phyloP scores from a whole-genome alignment of 2,329 filamentous ascomycete genomes.

The Elsinoe fawcettii region DNA sequence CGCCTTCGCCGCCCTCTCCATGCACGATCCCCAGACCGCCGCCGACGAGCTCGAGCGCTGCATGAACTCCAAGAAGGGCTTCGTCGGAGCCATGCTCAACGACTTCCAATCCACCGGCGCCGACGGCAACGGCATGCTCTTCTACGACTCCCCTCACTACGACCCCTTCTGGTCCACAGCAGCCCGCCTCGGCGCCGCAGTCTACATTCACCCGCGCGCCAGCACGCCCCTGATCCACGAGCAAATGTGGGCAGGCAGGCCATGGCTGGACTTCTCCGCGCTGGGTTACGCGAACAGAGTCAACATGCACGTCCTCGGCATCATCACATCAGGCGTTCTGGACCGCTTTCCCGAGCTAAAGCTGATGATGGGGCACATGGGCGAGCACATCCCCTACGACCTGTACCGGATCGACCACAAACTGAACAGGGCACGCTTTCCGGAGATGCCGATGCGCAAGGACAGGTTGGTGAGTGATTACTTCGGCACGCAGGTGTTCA shows the following conservation, averaged over 20 bases:
- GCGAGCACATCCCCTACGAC: slow-evolving; percentile 52
- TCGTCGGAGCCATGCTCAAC: slow-evolving; percentile 32
- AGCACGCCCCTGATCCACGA: slow-evolving; percentile 29
- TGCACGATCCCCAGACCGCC: slow-evolving; percentile 26
- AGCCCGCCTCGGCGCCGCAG: slow-evolving; percentile 41
- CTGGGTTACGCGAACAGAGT: slow-evolving; percentile 47
- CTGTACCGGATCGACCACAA: slow-evolving; percentile 38
- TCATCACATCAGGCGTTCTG: slow-evolving; percentile 49
- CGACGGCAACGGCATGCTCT: slow-evolving; percentile 23
- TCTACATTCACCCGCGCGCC: slow-evolving; percentile 44
- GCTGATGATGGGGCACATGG: slow-evolving; percentile 50
- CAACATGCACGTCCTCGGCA: slow-evolving; percentile 42
- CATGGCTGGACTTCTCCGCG: slow-evolving; percentile 36
- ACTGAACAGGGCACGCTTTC: slow-evolving; percentile 7
- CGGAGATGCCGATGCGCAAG: slow-evolving; percentile 23
- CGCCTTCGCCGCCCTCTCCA: slow-evolving; percentile 30
- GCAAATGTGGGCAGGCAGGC: slow-evolving; percentile 34
- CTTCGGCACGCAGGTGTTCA: slow-evolving; percentile 32
- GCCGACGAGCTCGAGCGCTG: slow-evolving; percentile 29
- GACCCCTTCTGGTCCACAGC: slow-evolving; percentile 26
- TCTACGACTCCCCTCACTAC: slow-evolving; percentile 28
- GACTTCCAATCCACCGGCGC: slow-evolving; percentile 24
- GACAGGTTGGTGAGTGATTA: slow-evolving; percentile 37
- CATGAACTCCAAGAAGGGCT: slow-evolving; percentile 26
- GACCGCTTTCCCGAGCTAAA: slow-evolving; percentile 48